phyloP scores from a whole-genome alignment of 148 eudicot genomes.

The Limonium bicolor region DNA sequence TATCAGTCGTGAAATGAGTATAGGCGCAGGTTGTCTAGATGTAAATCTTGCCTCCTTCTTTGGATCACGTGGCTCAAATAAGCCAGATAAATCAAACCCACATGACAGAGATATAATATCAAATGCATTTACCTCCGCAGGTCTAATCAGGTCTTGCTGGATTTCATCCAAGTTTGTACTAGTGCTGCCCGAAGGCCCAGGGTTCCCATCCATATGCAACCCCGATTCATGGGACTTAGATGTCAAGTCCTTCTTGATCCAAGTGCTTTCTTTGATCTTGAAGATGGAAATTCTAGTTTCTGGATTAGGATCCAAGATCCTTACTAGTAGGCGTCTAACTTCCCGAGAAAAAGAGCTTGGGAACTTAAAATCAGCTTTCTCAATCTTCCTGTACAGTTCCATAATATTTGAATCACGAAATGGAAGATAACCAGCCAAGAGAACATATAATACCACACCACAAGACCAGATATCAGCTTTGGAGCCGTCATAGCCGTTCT shows the following conservation, averaged over 20 bases:
- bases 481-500: slow-evolving; percentile 75
- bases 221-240: slow-evolving; percentile 13
- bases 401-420: slow-evolving; percentile 68
- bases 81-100: slow-evolving; percentile 51
- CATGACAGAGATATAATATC: slow-evolving; percentile 64
- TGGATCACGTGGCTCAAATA: slow-evolving; percentile 32
- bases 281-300: slow-evolving; percentile 43
- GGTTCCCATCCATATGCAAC: slow-evolving; percentile 11
- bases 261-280: slow-evolving; percentile 38
- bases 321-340: slow-evolving; percentile 24
- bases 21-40: slow-evolving; percentile 37
- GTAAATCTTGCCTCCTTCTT: slow-evolving; percentile 50
- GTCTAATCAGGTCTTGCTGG: slow-evolving; percentile 19
- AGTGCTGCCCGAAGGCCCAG: slow-evolving; percentile 16
- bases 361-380: slow-evolving; percentile 42
- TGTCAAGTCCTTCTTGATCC: slow-evolving; percentile 34
- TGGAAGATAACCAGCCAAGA: slow-evolving; percentile 80
- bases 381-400: slow-evolving; percentile 79
- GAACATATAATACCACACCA: slow-evolving; percentile 70
- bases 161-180: slow-evolving; percentile 14
- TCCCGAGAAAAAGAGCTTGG: slow-evolving; percentile 46
- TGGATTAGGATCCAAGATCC: slow-evolving; percentile 64
- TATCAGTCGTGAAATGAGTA: slow-evolving; percentile 38
- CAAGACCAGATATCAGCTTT: slow-evolving; percentile 86
- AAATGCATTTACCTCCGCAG: slow-evolving; percentile 55